These are phyloP conservation scores for Fomitopsis schrenkii DNA, from an alignment of 1,284 basidiomycete genomes.

Conservation along the genomic window DNA sequence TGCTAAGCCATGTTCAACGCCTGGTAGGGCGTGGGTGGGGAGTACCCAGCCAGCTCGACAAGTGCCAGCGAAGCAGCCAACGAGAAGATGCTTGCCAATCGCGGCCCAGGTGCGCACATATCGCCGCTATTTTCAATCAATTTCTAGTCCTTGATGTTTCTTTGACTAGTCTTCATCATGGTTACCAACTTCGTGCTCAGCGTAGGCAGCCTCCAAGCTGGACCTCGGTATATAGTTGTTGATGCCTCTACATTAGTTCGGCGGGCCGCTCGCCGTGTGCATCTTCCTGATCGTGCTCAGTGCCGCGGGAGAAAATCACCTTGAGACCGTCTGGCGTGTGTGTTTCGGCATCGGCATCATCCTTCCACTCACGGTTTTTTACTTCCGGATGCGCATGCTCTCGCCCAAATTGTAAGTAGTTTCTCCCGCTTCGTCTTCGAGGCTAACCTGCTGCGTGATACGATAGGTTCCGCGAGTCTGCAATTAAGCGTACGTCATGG, in stretches of 20 bases:
- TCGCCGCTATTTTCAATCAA: background rate
- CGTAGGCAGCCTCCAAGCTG: slow-evolving; percentile 20
- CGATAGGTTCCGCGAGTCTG: slow-evolving; percentile 44
- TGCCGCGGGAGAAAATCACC: slow-evolving; percentile 58
- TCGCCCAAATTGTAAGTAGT: slow-evolving; percentile 50
- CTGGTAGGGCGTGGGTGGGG: slow-evolving; percentile 64
- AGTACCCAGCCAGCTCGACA: slow-evolving; percentile 73
- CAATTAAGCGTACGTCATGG: slow-evolving; percentile 51
- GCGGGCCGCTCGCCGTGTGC: slow-evolving; percentile 65
- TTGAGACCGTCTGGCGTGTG: slow-evolving; percentile 72
- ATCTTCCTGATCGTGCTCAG: slow-evolving; percentile 73
- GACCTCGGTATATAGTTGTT: background rate
- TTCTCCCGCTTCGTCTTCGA: background rate
- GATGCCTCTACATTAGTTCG: slow-evolving; percentile 38
- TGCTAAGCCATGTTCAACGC: background rate
- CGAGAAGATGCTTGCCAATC: slow-evolving; percentile 56
- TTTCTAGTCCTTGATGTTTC: slow-evolving; percentile 1
- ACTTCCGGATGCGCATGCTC: slow-evolving; percentile 70
- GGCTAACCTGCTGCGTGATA: background rate
- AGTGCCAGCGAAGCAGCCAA: slow-evolving; percentile 72
- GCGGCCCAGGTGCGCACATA: slow-evolving; percentile 50
- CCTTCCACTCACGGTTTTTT: slow-evolving; percentile 67
- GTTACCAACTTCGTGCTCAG: slow-evolving; percentile 70
- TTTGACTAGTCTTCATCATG: slow-evolving; percentile 56
- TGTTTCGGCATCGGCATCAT: slow-evolving; percentile 71